Conservation (phyloP, 2,329 filamentous ascomycete species). For the Ciborinia camelliae region DNA sequence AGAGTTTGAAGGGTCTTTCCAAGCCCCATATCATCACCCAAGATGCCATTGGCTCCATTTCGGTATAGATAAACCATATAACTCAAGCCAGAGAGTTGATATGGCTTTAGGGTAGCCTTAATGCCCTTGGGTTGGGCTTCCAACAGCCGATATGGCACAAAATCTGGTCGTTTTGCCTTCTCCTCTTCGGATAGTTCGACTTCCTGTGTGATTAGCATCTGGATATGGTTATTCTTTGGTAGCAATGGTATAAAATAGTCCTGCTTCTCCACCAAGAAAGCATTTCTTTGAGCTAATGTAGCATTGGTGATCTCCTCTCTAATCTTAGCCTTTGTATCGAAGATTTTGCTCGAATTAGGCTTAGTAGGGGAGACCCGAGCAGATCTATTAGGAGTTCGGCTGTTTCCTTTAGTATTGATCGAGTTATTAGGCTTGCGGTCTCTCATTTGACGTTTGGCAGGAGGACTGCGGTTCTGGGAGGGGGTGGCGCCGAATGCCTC, state of each 20-base stretch:
- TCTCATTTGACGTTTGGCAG: neutral
- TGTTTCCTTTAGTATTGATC: neutral
- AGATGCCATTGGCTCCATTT: constrained; percentile 40
- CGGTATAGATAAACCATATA: constrained; percentile 47
- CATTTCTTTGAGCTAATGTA: constrained; percentile 33
- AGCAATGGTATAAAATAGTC: constrained; percentile 37
- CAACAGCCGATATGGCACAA: constrained; percentile 34
- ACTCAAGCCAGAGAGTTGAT: constrained; percentile 49
- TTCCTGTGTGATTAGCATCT: constrained; percentile 35
- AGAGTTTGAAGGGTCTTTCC: constrained; percentile 50
- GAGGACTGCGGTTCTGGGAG: neutral
- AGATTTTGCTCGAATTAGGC: neutral
- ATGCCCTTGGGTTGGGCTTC: constrained; percentile 38
- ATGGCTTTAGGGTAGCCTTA: constrained; percentile 49
- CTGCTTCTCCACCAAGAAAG: constrained; percentile 39
- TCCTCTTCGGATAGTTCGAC: constrained; percentile 28
- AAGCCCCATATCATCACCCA: constrained; percentile 51
- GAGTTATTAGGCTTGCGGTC: neutral
- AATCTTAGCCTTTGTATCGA: constrained; percentile 1
- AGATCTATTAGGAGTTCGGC: neutral
- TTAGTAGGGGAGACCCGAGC: neutral
- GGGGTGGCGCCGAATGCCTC: neutral
- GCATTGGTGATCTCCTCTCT: constrained; percentile 35
- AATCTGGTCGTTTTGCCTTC: constrained; percentile 23
- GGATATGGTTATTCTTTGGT: constrained; percentile 37